A percentile compares a stretch with the other conserved stretches of the same genome.
Conservation (phyloP, 192 early-diverging fungal species). For the Backusella tuberculispora region DNA sequence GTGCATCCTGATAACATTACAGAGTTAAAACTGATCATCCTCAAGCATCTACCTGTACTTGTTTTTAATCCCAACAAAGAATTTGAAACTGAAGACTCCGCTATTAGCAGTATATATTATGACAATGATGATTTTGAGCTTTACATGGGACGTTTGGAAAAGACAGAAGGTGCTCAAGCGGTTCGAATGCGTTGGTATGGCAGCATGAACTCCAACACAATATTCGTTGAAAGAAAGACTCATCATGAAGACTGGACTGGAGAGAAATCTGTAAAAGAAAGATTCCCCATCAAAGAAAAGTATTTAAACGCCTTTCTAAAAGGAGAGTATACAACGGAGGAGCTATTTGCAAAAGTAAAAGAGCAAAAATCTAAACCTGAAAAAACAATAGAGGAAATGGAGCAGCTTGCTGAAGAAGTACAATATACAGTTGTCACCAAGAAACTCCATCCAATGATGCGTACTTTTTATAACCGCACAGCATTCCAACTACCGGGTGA, state of each 20-base stretch:
- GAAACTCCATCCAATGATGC: conserved; percentile 79
- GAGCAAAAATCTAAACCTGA: conserved; percentile 77
- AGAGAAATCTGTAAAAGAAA: conserved; percentile 89
- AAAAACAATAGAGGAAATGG: conserved; percentile 78
- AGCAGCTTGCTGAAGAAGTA: conserved; percentile 74
- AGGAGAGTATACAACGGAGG: conserved; percentile 79
- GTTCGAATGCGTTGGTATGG: conserved; percentile 98
- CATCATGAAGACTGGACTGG: conserved; percentile 97
- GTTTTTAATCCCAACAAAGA: conserved; percentile 85
- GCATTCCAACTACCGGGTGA: conserved; percentile 99
- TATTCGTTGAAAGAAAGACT: conserved; percentile 98
- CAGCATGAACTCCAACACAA: conserved; percentile 78
- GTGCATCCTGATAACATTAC: conserved; percentile 97
- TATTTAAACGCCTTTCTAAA: conserved; percentile 87
- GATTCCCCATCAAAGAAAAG: conserved; percentile 96
- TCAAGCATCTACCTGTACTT: conserved; percentile 92
- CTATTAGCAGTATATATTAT: conserved; percentile 94
- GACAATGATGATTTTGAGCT: conserved; percentile 96
- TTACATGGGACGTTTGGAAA: conserved; percentile 89
- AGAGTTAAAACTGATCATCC: conserved; percentile 90
- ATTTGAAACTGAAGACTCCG: conserved; percentile 76
- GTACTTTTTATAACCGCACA: conserved; percentile 97
- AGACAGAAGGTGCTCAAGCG: conserved; percentile 91
- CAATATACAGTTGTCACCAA: conserved; percentile 71
- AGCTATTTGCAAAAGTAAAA: conserved; percentile 79